phyloP scores from a whole-genome alignment of 345 rosid genomes.

The Clarkia xantiana region DNA sequence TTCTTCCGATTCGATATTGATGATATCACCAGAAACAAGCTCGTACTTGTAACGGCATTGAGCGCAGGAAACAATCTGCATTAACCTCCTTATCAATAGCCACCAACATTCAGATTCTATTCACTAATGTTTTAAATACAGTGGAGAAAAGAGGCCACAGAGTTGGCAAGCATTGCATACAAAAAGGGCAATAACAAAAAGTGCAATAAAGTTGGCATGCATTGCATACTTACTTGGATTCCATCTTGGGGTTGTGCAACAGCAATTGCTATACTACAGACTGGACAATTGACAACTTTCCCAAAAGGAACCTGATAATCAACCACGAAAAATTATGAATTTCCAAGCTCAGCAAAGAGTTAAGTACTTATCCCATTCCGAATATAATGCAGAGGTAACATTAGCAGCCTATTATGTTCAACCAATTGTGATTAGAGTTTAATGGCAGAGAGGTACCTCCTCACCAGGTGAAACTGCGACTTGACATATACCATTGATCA shows the following conservation, averaged over 20 bases:
- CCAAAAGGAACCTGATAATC: conserved; percentile 82
- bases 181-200: not conserved
- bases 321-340: not conserved
- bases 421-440: not conserved
- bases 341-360: not conserved
- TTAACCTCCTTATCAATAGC: not conserved
- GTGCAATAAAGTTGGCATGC: not conserved
- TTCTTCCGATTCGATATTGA: conserved; percentile 67
- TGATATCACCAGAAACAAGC: conserved; percentile 80
- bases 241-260: conserved; percentile 91
- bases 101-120: not conserved
- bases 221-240: conserved; percentile 40
- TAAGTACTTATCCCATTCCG: not conserved
- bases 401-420: not conserved
- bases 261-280: conserved; percentile 61
- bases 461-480: conserved; percentile 76
- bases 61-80: conserved; percentile 75
- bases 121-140: no score
- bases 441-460: conserved; percentile 30
- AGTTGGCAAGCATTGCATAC: not conserved
- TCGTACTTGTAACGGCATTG: conserved; percentile 85
- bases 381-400: not conserved
- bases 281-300: conserved; percentile 82
- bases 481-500: conserved; percentile 59
- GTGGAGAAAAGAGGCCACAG: no score